Evolutionary conservation across 257 asterid species (phyloP), one percentile per base, ranked within the genome.

Genomic region (Cordia subcordata): DNA sequence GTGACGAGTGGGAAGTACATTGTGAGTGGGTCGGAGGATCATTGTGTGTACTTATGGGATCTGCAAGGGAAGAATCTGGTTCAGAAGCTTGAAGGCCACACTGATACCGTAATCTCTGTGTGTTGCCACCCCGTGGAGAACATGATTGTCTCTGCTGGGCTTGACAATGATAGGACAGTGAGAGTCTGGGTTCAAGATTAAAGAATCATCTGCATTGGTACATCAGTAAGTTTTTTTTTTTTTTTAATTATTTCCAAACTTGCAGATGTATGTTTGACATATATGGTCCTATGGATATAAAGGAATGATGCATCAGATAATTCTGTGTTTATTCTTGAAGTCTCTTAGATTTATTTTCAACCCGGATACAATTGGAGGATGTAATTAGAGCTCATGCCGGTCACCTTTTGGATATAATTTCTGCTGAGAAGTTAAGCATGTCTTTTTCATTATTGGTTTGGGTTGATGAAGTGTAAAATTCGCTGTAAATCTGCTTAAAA

Each of bases 21-120:
- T 39, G 95, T 90, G 21, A 81, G 94, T 63, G 95, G 97, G 27
- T 90, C 97, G 0, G 96, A 90, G 69, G 96, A 90, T 76, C 77
- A 66, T 20, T 83, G 91, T 45, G 77, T 87, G 11, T 90, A 82
- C 76, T 46, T 90, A 55, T 90, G 97, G 97, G 78, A 81, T 75
- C 73, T 90, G 70, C 96, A 87, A 72, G 88, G 85, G 32, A 85
- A 80, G 69, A 79, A 79, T 53, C 19, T 81, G 77, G 72, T 85
- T 38, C 97, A 87, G 72, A 87, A 78, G 80, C 95, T 87, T 15
- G 96, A 87, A 69, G 98, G 96, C 12, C 96, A 90, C 71, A 81
- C 78, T 3, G 98, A 87, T 68, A 79, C 85, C 15, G 95, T 85
- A 37, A 65, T 90, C 56, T 81, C 87, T 8, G 98, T 87, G 6